phyloP scores from a whole-genome alignment of 305 asterid genomes.

The Rubia peregrina region DNA sequence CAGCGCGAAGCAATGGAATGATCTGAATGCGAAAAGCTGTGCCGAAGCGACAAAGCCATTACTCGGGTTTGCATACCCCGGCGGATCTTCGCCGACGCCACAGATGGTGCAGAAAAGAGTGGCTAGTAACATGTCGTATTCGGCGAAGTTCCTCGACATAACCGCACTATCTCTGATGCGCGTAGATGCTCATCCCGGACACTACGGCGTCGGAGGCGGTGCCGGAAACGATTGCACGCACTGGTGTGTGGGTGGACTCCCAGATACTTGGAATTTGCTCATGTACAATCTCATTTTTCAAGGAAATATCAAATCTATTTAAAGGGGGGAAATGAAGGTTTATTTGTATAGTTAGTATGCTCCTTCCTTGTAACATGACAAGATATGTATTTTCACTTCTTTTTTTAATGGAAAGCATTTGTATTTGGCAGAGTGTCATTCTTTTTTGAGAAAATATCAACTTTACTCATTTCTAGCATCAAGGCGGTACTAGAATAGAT shows the following conservation, averaged over 20 bases:
- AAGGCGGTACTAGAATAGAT: too few relatives aligned
- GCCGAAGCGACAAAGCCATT: conserved; percentile 16
- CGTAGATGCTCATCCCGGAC: conserved; percentile 32
- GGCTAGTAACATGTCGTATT: conserved; percentile 12
- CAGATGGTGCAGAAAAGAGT: conserved; percentile 24
- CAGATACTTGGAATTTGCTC: conserved; percentile 52
- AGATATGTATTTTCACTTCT: too few relatives aligned
- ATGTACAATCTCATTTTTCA: conserved; percentile 23
- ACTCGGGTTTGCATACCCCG: conserved; percentile 21
- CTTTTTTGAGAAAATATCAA: too few relatives aligned
- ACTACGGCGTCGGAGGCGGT: conserved; percentile 14
- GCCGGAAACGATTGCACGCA: conserved; percentile 28
- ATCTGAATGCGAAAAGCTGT: conserved; percentile 12
- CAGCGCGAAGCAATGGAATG: conserved; percentile 28
- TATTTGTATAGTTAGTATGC: neutral
- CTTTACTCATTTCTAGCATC: too few relatives aligned
- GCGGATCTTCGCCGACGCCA: conserved; percentile 17
- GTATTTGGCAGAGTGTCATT: neutral
- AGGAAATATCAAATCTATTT: neutral
- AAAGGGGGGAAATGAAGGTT: too few relatives aligned
- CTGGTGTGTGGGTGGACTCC: conserved; percentile 46
- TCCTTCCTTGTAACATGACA: neutral
- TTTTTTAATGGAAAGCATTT: neutral
- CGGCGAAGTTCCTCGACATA: conserved; percentile 27
- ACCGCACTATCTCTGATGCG: conserved; percentile 28